Evolutionary conservation across 257 asterid species (phyloP).

Genomic region (Cinchona pubescens): DNA sequence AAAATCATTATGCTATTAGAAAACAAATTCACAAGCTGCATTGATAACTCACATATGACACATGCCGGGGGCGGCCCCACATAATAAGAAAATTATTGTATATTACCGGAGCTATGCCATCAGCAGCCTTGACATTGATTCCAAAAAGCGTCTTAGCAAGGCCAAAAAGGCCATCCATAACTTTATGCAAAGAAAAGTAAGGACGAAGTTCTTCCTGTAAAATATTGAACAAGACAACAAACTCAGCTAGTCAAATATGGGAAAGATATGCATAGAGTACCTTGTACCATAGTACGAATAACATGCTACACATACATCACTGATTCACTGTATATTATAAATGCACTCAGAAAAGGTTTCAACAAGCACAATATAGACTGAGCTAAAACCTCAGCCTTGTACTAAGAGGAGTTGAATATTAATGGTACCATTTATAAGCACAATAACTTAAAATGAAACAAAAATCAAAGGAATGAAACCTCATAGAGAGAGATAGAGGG

Average conservation of each 20-base stretch:
- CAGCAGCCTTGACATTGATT: conserved; percentile 62
- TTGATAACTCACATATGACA: conserved; percentile 2
- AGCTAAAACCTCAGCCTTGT: no score
- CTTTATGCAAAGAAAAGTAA: conserved; percentile 92
- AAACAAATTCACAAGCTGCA: conserved; percentile 4
- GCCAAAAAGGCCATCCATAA: conserved; percentile 92
- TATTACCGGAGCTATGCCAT: conserved; percentile 90
- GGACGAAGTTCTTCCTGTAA: conserved; percentile 96
- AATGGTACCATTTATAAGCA: neutral
- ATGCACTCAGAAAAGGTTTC: neutral
- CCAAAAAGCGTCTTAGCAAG: conserved; percentile 78
- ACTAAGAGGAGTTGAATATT: neutral
- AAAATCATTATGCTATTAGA: conserved; percentile 18
- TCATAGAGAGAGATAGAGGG: conserved; percentile 4
- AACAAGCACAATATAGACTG: no score
- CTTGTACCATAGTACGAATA: neutral
- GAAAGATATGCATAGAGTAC: no score
- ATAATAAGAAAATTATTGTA: conserved; percentile 11
- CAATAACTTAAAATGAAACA: neutral
- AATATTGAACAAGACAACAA: conserved; percentile 14
- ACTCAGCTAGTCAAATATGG: conserved; percentile 3
- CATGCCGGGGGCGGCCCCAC: no score
- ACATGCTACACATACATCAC: neutral
- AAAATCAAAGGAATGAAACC: neutral
- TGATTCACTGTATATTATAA: neutral